These are phyloP conservation scores for Coemansia sp. DNA, from an alignment of 192 early-diverging fungal genomes.

Conservation along the genomic window DNA sequence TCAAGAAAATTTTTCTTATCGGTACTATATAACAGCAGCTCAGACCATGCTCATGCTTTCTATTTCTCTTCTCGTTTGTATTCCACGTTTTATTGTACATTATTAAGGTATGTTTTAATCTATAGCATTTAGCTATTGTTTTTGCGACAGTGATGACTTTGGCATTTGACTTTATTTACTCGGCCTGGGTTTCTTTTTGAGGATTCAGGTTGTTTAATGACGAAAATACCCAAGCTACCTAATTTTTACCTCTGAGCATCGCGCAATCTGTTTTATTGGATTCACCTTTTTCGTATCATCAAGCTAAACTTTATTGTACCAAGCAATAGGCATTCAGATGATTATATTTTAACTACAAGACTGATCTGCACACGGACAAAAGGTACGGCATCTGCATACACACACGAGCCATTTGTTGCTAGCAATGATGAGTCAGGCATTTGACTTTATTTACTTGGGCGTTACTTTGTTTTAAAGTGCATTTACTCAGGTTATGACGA, in stretches of 20 bases:
- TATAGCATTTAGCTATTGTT: not conserved
- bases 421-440: slow-evolving; percentile 10
- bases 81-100: not conserved
- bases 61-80: not conserved
- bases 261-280: not conserved
- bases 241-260: not conserved
- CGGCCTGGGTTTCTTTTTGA: not conserved
- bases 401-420: not conserved
- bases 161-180: slow-evolving; percentile 12
- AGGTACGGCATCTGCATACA: not conserved
- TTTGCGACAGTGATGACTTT: slow-evolving; percentile 3
- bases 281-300: not conserved
- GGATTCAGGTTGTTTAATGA: slow-evolving; percentile 1
- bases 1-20: no score
- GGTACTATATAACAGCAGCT: no score
- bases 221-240: slow-evolving; percentile 8
- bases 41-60: not conserved
- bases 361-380: not conserved
- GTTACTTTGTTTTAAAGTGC: slow-evolving; percentile 8
- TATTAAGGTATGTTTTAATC: not conserved
- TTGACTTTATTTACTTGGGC: slow-evolving; percentile 10
- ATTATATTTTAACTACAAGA: not conserved
- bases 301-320: not conserved
- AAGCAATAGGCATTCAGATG: not conserved
- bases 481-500: slow-evolving; percentile 1